Evolutionary conservation across 768 basidiomycete species (phyloP), one percentile per base, ranked within the genome.

Genomic region (Rhodotorula babjevae): DNA sequence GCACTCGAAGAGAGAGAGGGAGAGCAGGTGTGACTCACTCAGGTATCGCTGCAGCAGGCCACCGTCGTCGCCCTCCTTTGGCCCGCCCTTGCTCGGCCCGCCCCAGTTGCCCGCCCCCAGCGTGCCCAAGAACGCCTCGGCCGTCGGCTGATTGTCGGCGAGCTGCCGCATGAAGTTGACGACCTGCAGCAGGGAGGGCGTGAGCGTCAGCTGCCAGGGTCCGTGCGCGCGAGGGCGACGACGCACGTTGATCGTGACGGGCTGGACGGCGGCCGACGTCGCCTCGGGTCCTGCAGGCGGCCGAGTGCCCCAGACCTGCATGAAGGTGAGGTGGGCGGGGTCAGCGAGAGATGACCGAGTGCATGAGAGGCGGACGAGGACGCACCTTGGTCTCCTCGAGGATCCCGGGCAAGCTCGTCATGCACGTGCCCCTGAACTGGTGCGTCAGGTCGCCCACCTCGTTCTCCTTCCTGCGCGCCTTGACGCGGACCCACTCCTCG

Each of bases 61-160:
- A 7, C 46, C 58, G 21, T 77, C 76, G 11, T 61, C 72, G 4
- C 56, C 73, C 0, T 61, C 69, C 29, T 60, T 59, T 3, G 36
- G 40, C 1, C 16, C n/a, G 3, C 36, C n/a, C 42, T 68, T 55
- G 49, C 65, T 61, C 18, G 71, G 63, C 25, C 72, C 67, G 61
- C 74, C 67, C 78, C 78, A 79, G 64, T 79, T 79, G 0, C 78
- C 78, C 29, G 76, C 63, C 14, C 78, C 78, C 11, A 79, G 71
- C 15, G 71, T 72, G n/a, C 55, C 18, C 25, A 79, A 57, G 71
- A 79, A 73, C 40, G 42, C 36, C 46, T 78, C 78, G 40, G 71
- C 73, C 2, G 67, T 63, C 5, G 75, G 61, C 29, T 73, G 76
- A 33, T 71, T 68, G 50, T 79, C 78, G 47, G 71, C 65, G 12